phyloP scores from a whole-genome alignment of 345 rosid species.

The Lepidium aucheri region DNA sequence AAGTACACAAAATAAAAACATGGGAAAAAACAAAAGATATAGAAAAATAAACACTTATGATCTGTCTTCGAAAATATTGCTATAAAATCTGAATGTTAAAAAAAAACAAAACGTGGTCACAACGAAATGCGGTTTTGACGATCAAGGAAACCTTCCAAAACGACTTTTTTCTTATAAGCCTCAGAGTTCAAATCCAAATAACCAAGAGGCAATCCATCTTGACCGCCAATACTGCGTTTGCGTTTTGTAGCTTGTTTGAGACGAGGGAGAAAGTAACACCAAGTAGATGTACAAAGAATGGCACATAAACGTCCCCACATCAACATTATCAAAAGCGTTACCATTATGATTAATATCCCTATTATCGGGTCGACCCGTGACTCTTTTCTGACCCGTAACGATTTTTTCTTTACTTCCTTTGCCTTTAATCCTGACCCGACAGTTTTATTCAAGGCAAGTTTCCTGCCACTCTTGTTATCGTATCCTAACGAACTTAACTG shows the following conservation, averaged over 20 bases:
- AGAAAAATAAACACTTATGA: too few species aligned
- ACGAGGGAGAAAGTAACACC: conserved; percentile 46
- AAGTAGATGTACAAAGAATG: conserved; percentile 48
- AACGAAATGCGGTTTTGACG: conserved; percentile 12
- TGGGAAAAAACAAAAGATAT: too few species aligned
- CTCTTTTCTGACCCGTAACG: not conserved
- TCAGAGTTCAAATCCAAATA: conserved; percentile 34
- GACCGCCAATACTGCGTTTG: not conserved
- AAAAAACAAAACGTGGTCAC: not conserved
- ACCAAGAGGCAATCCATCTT: not conserved
- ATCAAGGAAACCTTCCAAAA: conserved; percentile 62
- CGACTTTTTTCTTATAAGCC: conserved; percentile 59
- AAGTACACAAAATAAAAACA: too few species aligned
- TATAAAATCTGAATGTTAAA: not conserved
- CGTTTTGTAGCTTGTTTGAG: conserved; percentile 7
- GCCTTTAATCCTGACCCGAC: not conserved
- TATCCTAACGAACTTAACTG: conserved; percentile 3
- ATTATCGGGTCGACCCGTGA: conserved; percentile 29
- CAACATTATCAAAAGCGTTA: conserved; percentile 44
- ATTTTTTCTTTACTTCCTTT: not conserved
- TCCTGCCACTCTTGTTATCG: conserved; percentile 2
- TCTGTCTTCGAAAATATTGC: too few species aligned
- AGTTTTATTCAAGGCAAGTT: conserved; percentile 4
- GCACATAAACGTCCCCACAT: conserved; percentile 65
- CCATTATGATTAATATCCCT: conserved; percentile 47